phyloP scores from a whole-genome alignment of 2,329 filamentous ascomycete species.

The Neofusicoccum sp. region DNA sequence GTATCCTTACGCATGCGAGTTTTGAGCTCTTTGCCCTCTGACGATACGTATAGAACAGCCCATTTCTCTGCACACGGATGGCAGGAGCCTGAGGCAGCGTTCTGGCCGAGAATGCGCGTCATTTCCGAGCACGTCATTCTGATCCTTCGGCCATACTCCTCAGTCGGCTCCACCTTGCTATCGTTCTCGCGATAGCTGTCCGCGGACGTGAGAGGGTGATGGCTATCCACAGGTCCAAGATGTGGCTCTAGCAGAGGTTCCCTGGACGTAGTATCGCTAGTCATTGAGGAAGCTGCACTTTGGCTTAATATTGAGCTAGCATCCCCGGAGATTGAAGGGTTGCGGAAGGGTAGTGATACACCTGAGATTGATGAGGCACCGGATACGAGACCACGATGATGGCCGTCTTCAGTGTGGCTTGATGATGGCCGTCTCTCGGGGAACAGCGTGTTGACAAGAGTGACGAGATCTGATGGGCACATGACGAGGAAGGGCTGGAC shows the following conservation, averaged over 20 bases:
- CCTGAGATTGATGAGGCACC: slow-evolving; percentile 50
- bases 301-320: slow-evolving; percentile 70
- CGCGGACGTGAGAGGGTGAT: background rate
- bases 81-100: slow-evolving; percentile 64
- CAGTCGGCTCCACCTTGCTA: slow-evolving; percentile 50
- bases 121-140: slow-evolving; percentile 70
- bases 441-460: slow-evolving; percentile 79
- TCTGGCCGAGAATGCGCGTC: slow-evolving; percentile 62
- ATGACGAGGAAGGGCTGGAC: slow-evolving; percentile 78
- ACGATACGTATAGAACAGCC: slow-evolving; percentile 76
- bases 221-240: slow-evolving; percentile 22
- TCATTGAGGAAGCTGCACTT: slow-evolving; percentile 64
- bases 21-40: slow-evolving; percentile 68
- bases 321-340: slow-evolving; percentile 56
- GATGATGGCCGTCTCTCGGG: slow-evolving; percentile 69
- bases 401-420: slow-evolving; percentile 43
- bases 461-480: slow-evolving; percentile 74
- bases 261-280: slow-evolving; percentile 68
- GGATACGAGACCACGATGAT: slow-evolving; percentile 47
- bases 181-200: slow-evolving; percentile 33
- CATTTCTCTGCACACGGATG: slow-evolving; percentile 82
- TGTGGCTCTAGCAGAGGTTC: slow-evolving; percentile 58
- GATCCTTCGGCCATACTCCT: slow-evolving; percentile 51
- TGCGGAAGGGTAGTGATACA: slow-evolving; percentile 50
- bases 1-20: slow-evolving; percentile 70